Base-by-base conservation (phyloP, 768 basidiomycete species). In the Ramaria rubella region DNA sequence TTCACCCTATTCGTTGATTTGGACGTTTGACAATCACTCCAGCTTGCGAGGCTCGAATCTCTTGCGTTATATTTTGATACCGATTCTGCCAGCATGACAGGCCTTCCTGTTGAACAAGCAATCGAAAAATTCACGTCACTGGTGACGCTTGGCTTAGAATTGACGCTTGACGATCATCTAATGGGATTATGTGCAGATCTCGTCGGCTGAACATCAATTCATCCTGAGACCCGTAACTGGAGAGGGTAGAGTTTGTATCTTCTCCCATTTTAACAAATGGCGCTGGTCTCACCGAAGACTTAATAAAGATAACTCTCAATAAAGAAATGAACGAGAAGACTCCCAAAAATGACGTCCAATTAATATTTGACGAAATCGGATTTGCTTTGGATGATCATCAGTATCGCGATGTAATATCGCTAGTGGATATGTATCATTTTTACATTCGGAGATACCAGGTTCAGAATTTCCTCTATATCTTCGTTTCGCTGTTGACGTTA, bases 401-500 rank as follows among this genome's bases (percentile, higher is more conserved):
- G 70, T 99, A 97, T 67, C 82, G 91, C 52, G 93, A 98, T 69
- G 82, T 81, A 23, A 91, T 98, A 57, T 94, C 90, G 21, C 79
- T 98, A 44, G 77, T 94, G 58, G 94, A 98, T 68, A 93, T 97
- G 81, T 96, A 95, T 70, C 95, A 98, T 68, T 86, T 97, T 59
- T 96, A 95, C 70, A 79, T 86, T 45, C 83, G 96, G 52, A 85
- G 85, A 63, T 82, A 82, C 60, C 87, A 89, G 77, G 88, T 89
- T 66, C 65, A 70, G 42, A 40, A 52, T 30, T 19, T 64, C 26
- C 42, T 43, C 45, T 19, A 19, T 58, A 19, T 7, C 27, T 4
- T n/a, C 21, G 27, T 56, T 8, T 15, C n/a, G 11, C 29, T 1
- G 19, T 44, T 54, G 33, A 54, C 17, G 4, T 40, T 5, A 9